Evolutionary conservation across 2,329 filamentous ascomycete species (phyloP).

Genomic region (Penicillium sp.): DNA sequence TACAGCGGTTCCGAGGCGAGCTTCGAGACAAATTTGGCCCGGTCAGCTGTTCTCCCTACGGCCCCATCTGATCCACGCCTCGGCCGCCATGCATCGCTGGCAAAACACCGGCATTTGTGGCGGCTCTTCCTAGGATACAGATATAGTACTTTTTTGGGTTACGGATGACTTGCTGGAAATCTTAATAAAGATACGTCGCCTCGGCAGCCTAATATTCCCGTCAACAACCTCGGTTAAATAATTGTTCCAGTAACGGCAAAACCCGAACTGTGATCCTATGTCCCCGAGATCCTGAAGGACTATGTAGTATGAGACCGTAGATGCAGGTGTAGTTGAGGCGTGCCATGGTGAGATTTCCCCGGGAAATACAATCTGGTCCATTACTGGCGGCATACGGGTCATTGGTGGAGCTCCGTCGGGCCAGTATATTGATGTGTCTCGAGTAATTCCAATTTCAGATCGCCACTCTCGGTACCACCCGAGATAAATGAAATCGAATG

Average conservation of each 20-base stretch:
- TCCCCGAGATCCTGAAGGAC: background rate
- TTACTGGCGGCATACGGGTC: conserved; percentile 2
- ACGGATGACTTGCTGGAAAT: background rate
- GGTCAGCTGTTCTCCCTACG: conserved; percentile 5
- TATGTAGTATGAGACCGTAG: background rate
- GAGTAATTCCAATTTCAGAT: background rate
- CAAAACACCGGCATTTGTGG: conserved; percentile 3
- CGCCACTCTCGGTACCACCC: conserved; percentile 21
- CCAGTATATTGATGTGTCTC: background rate
- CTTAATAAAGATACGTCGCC: background rate
- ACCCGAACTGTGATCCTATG: background rate
- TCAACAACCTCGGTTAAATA: background rate
- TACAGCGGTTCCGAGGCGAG: background rate
- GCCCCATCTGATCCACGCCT: conserved; percentile 14
- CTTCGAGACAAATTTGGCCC: background rate
- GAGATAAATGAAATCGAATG: conserved; percentile 4
- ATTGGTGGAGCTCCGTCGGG: background rate
- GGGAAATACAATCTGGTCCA: background rate
- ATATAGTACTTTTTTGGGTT: background rate
- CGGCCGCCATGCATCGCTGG: background rate
- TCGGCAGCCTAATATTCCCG: background rate
- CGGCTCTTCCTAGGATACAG: conserved; percentile 3
- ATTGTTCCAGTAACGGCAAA: background rate
- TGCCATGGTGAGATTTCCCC: background rate
- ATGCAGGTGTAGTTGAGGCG: background rate